Evolutionary conservation across 163 green algal genomes (phyloP).

Genomic region (Botryococcus braunii): DNA sequence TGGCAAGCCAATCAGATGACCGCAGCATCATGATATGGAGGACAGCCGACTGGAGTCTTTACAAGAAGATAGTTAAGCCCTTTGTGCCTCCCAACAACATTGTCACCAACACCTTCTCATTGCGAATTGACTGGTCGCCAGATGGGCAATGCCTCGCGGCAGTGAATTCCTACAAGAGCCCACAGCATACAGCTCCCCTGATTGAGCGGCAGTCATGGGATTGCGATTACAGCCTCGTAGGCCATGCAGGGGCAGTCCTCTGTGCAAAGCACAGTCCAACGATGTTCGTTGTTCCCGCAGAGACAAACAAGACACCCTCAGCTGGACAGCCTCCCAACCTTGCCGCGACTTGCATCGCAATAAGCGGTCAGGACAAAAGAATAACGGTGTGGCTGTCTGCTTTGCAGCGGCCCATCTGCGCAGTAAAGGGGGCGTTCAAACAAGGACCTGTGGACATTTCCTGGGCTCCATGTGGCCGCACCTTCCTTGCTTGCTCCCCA

Average conservation of each 20-base stretch:
- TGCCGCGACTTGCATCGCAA: slow-evolving; percentile 26
- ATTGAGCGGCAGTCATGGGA: slow-evolving; percentile 57
- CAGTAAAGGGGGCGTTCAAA: slow-evolving; percentile 46
- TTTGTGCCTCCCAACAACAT: slow-evolving; percentile 15
- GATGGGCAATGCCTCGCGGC: slow-evolving; percentile 57
- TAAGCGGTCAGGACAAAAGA: slow-evolving; percentile 55
- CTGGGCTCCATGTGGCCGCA: slow-evolving; percentile 66
- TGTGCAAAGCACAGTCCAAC: slow-evolving; percentile 54
- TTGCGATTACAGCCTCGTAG: slow-evolving; percentile 39
- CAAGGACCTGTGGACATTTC: slow-evolving; percentile 62
- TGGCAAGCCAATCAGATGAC: slow-evolving; percentile 69
- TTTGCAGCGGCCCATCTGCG: slow-evolving; percentile 29
- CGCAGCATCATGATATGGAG: slow-evolving; percentile 29
- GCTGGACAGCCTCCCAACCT: neutral
- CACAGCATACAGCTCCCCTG: slow-evolving; percentile 38
- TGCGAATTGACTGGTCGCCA: slow-evolving; percentile 72
- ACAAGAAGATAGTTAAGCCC: slow-evolving; percentile 18
- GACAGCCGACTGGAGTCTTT: slow-evolving; percentile 45
- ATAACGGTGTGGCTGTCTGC: slow-evolving; percentile 28
- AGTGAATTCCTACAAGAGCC: slow-evolving; percentile 45
- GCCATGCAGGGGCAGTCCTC: slow-evolving; percentile 63
- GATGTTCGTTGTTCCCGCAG: too few species aligned
- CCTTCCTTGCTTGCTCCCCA: slow-evolving; percentile 63
- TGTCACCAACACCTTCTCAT: slow-evolving; percentile 56
- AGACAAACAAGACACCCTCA: slow-evolving; percentile 11